A percentile compares a stretch with the other conserved stretches of the same genome.
Conservation (phyloP, 306 rosid species). For the Bauhinia variegata region DNA sequence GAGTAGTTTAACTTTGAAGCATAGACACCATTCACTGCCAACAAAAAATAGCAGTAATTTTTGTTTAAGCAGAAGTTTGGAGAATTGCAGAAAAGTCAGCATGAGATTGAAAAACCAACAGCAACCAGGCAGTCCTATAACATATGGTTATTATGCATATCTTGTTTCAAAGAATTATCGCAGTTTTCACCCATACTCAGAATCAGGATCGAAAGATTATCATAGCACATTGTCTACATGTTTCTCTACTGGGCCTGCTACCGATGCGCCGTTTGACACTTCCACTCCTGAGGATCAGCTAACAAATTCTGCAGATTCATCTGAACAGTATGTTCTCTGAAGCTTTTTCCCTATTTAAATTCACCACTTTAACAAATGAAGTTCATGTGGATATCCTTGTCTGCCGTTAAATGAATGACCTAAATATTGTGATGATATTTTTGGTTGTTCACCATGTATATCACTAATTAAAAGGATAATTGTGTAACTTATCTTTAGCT, state of each 20-base stretch:
- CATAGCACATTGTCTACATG: slow-evolving; percentile 60
- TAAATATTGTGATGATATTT: slow-evolving; percentile 20
- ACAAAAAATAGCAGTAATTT: slow-evolving; percentile 36
- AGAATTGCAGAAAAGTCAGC: slow-evolving; percentile 54
- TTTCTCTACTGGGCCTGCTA: slow-evolving; percentile 68
- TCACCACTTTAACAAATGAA: neutral
- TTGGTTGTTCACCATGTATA: neutral
- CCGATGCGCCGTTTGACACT: slow-evolving; percentile 71
- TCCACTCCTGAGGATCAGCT: slow-evolving; percentile 68
- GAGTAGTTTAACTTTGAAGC: slow-evolving; percentile 41
- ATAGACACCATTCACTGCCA: slow-evolving; percentile 26
- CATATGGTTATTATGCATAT: slow-evolving; percentile 68
- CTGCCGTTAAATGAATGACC: slow-evolving; percentile 17
- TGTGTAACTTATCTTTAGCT: slow-evolving; percentile 7
- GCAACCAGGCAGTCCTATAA: slow-evolving; percentile 52
- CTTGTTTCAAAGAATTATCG: slow-evolving; percentile 61
- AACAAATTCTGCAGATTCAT: slow-evolving; percentile 61
- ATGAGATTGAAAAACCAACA: slow-evolving; percentile 69
- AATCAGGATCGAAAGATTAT: slow-evolving; percentile 59
- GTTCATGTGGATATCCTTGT: slow-evolving; percentile 16
- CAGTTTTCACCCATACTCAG: slow-evolving; percentile 36
- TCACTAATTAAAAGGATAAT: slow-evolving; percentile 9
- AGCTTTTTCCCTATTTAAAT: slow-evolving; percentile 33
- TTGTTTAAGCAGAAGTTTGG: slow-evolving; percentile 33
- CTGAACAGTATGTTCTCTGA: slow-evolving; percentile 66